Conservation (phyloP, 148 eudicot species). For the Pouteria glomerata region DNA sequence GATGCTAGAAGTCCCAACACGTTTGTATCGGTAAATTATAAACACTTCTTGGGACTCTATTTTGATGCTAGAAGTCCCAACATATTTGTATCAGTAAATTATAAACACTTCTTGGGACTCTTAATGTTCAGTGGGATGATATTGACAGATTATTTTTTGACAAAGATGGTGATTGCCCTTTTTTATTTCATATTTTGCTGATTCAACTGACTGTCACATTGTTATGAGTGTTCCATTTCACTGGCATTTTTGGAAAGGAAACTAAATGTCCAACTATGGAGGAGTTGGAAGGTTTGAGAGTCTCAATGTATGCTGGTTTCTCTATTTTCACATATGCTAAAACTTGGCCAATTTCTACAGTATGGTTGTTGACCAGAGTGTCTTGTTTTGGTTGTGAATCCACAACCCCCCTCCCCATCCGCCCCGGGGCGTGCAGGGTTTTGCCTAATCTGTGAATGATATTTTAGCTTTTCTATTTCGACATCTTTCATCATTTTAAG, state of each 20-base stretch:
- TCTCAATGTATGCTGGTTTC: neutral
- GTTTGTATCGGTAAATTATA: neutral
- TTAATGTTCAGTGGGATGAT: neutral
- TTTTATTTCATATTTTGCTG: neutral
- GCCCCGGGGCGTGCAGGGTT: neutral
- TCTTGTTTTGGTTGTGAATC: too few species aligned
- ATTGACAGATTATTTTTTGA: neutral
- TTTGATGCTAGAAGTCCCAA: neutral
- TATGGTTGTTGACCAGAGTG: neutral
- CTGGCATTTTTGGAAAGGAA: neutral
- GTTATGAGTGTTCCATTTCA: neutral
- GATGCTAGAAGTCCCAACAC: neutral
- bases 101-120: neutral
- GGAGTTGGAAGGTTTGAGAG: neutral
- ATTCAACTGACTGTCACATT: neutral
- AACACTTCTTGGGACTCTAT: neutral
- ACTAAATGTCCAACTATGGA: neutral
- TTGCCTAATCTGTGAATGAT: neutral
- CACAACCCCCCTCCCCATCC: too few species aligned
- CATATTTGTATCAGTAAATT: neutral
- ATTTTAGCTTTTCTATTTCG: neutral
- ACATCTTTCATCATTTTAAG: neutral
- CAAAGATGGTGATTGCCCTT: neutral
- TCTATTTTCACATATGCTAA: constrained; percentile 5
- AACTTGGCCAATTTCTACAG: neutral